Conservation (phyloP, 2,329 filamentous ascomycete species). For the Colletotrichum noveboracense region DNA sequence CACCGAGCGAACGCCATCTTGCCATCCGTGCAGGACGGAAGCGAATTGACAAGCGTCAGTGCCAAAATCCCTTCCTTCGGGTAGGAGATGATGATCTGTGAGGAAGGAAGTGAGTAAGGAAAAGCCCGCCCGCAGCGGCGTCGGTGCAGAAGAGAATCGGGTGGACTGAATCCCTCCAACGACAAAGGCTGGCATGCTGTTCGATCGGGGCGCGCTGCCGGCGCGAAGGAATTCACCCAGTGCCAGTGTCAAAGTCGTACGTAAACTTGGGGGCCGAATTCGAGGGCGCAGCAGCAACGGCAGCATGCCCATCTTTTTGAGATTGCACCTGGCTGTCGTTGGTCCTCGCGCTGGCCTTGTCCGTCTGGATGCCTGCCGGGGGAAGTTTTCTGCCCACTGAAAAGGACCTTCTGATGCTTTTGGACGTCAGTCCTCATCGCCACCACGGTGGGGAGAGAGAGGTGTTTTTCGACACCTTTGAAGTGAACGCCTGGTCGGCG, state of each 20-base stretch:
- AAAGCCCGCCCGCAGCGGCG: not conserved
- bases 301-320: not conserved
- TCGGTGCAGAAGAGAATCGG: not conserved
- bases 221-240: not conserved
- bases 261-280: not conserved
- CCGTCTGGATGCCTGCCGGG: not conserved
- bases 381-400: not conserved
- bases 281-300: not conserved
- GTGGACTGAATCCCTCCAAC: not conserved
- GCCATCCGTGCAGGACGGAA: not conserved
- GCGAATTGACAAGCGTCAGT: not conserved
- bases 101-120: not conserved
- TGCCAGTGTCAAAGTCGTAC: not conserved
- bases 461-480: not conserved
- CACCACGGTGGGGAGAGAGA: not conserved
- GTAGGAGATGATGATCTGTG: not conserved
- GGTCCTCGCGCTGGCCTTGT: not conserved
- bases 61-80: not conserved
- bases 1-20: not conserved
- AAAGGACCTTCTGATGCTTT: not conserved
- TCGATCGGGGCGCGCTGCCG: slow-evolving; percentile 11
- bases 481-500: not conserved
- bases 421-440: not conserved
- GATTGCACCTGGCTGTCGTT: not conserved
- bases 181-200: not conserved